These are phyloP conservation scores for Cytospora piceicola DNA, from an alignment of 2,329 filamentous ascomycete genomes.

Conservation along the genomic window DNA sequence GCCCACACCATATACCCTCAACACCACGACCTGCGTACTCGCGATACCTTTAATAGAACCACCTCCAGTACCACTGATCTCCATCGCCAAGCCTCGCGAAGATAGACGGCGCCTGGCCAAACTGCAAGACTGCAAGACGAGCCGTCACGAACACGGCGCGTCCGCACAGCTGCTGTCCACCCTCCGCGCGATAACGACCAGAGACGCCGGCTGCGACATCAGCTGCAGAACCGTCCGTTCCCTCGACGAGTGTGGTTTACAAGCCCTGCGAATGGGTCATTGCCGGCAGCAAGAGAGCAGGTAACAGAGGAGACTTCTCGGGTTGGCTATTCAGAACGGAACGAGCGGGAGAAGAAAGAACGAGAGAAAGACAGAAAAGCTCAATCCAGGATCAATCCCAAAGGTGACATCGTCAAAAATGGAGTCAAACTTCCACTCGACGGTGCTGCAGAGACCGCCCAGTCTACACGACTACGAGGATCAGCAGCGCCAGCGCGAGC, in stretches of 20 bases:
- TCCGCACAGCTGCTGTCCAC: neutral
- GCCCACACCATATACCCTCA: neutral
- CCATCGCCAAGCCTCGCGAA: neutral
- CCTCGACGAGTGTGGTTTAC: slow-evolving; percentile 1
- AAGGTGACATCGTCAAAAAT: slow-evolving; percentile 38
- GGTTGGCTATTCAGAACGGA: slow-evolving; percentile 20
- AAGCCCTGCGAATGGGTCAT: slow-evolving; percentile 27
- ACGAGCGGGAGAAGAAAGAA: neutral
- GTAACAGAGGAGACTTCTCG: slow-evolving; percentile 21
- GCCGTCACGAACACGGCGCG: slow-evolving; percentile 1
- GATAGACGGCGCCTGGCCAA: neutral
- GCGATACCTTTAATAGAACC: neutral
- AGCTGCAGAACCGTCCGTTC: neutral
- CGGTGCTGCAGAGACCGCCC: slow-evolving; percentile 52
- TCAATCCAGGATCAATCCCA: neutral
- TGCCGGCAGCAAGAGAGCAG: slow-evolving; percentile 17
- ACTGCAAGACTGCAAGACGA: neutral
- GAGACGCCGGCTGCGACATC: neutral
- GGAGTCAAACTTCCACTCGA: slow-evolving; percentile 55
- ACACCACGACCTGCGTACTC: slow-evolving; percentile 4
- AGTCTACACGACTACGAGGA: slow-evolving; percentile 45
- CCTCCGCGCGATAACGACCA: neutral
- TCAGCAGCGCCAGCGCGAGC: slow-evolving; percentile 35
- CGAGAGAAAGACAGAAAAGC: neutral
- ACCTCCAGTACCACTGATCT: neutral